Evolutionary conservation across 495 filamentous ascomycete genomes (phyloP), one percentile per base, ranked within the genome.

Genomic region (Penicilliopsis zonata): DNA sequence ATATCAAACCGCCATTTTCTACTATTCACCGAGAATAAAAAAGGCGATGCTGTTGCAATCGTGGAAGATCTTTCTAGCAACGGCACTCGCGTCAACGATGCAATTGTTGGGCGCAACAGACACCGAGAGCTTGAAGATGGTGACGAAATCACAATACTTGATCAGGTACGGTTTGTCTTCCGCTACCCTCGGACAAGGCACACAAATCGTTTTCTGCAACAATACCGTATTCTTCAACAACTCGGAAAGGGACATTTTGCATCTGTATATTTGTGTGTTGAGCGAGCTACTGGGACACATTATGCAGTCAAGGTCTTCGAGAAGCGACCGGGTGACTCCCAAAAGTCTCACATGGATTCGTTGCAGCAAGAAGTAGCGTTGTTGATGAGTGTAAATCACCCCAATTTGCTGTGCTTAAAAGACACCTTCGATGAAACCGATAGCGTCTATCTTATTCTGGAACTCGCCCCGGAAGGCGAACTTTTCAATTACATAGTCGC

Each of bases 201-300:
- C 18, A 74, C 78, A 15, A 85, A 77, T 46, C 75, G 64, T 2
- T 99, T 99, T 61, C 52, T 65, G 18, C 84, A 94, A 41, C 83
- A 93, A 42, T 99, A 90, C 50, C 78, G 72, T 8, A 70, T 88
- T 9, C 67, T 83, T 22, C 75, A 87, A 34, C 82, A 87, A 51
- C 74, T 99, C 9, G 92, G 92, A 36, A 94, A 93, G 53, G 92
- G 92, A 13, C 87, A 95, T 51, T 96, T 96, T 56, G 92, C 92
- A 26, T 84, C 86, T 7, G 92, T 99, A 9, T 92, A 87, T 48
- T 62, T 94, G 1, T 94, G 87, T 42, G 72, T 86, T 2, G 86
- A 96, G 52, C 85, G 84, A 50, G 61, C 72, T 27, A 82, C 82
- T 0, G 92, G 92, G 13, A 69, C 75, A 31, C 69, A 78, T 21